Conservation (phyloP, 768 basidiomycete genomes). For the Suillus occidentalis region DNA sequence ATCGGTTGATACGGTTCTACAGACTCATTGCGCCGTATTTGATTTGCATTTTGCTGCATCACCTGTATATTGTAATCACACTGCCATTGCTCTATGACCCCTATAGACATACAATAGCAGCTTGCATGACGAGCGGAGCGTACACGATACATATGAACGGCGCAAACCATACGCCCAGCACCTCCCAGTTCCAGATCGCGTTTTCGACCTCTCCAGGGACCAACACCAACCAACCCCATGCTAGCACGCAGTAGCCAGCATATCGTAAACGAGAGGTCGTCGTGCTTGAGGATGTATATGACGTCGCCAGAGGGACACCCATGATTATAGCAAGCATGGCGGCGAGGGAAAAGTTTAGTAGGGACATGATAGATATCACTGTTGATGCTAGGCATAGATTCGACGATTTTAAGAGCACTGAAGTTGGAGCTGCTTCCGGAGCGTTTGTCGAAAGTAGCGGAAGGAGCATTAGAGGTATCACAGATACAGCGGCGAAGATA, state of each 20-base stretch:
- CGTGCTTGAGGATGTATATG: slow-evolving; percentile 22
- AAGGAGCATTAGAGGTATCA: slow-evolving; percentile 36
- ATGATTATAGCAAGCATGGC: slow-evolving; percentile 64
- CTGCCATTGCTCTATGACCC: slow-evolving; percentile 16
- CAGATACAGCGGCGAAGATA: slow-evolving; percentile 31
- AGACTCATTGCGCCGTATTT: not conserved
- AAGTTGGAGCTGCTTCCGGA: slow-evolving; percentile 38
- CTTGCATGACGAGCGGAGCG: slow-evolving; percentile 71
- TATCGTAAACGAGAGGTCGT: slow-evolving; percentile 32
- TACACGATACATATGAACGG: slow-evolving; percentile 83
- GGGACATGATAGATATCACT: slow-evolving; percentile 79
- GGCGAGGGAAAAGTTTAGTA: slow-evolving; percentile 92
- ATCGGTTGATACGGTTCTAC: slow-evolving; percentile 21
- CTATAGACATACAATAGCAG: slow-evolving; percentile 54
- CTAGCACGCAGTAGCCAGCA: slow-evolving; percentile 45
- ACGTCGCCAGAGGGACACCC: slow-evolving; percentile 59
- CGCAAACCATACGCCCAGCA: slow-evolving; percentile 79
- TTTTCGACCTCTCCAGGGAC: slow-evolving; percentile 43
- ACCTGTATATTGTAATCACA: not conserved
- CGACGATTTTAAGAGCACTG: slow-evolving; percentile 62
- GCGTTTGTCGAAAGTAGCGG: slow-evolving; percentile 24
- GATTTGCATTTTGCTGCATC: not conserved
- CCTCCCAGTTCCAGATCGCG: slow-evolving; percentile 75
- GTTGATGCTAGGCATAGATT: slow-evolving; percentile 85
- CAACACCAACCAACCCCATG: slow-evolving; percentile 59